These are phyloP conservation scores for Lumnitzera racemosa DNA, from an alignment of 345 rosid genomes.

Conservation along the genomic window DNA sequence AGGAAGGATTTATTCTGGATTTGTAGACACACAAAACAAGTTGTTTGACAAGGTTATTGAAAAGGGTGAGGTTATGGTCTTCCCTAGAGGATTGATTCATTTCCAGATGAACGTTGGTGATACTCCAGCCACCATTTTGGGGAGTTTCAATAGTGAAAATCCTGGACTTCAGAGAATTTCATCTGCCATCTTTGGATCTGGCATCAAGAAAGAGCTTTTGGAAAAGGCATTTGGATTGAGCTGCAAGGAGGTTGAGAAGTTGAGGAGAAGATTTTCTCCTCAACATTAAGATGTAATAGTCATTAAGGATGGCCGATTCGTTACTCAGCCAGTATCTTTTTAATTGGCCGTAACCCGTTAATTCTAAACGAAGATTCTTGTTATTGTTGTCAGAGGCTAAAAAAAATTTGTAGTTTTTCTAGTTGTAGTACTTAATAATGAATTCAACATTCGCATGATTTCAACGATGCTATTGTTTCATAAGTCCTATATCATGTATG, in stretches of 20 bases:
- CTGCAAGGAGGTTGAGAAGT: slow-evolving; percentile 41
- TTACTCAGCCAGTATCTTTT: neutral
- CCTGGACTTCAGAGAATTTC: slow-evolving; percentile 67
- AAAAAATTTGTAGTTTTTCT: no score
- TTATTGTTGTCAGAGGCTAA: no score
- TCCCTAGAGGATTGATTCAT: slow-evolving; percentile 69
- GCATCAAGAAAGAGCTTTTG: slow-evolving; percentile 50
- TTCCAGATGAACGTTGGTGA: slow-evolving; percentile 87
- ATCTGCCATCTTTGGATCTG: slow-evolving; percentile 64
- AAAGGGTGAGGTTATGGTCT: slow-evolving; percentile 84
- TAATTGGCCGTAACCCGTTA: neutral
- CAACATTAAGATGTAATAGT: neutral
- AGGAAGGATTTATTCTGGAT: slow-evolving; percentile 70
- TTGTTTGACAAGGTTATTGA: slow-evolving; percentile 62
- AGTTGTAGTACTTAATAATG: no score
- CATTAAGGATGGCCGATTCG: no score
- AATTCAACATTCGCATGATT: no score
- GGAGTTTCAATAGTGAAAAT: slow-evolving; percentile 65
- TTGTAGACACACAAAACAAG: slow-evolving; percentile 52
- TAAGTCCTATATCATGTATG: no score
- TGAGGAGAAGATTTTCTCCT: slow-evolving; percentile 50
- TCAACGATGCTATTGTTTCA: no score
- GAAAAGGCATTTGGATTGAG: slow-evolving; percentile 76
- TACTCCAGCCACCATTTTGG: slow-evolving; percentile 50
- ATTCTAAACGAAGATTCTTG: neutral